phyloP scores from a whole-genome alignment of 441 rosid genomes.

The Bocquillonia castaneifolia region DNA sequence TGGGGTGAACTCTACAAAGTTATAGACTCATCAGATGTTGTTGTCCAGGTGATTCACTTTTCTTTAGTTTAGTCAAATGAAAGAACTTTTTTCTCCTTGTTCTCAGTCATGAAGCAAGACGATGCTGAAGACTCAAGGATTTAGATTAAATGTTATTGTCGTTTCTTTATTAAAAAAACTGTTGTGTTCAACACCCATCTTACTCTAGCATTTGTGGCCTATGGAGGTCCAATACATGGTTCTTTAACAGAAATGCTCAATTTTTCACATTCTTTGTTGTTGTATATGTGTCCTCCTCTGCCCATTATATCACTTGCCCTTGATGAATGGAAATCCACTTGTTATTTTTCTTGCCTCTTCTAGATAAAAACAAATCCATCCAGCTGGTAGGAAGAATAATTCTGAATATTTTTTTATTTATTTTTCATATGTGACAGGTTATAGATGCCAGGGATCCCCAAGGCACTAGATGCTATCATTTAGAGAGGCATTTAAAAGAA shows the following conservation, averaged over 20 bases:
- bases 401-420: neutral
- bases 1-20: constrained; percentile 99
- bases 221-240: neutral
- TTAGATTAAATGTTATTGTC: neutral
- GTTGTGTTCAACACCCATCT: neutral
- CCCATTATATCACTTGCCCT: neutral
- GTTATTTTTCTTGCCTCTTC: no score
- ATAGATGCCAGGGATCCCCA: constrained; percentile 97
- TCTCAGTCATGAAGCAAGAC: neutral
- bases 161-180: neutral
- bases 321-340: neutral
- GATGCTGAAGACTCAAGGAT: neutral
- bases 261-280: neutral
- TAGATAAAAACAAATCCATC: neutral
- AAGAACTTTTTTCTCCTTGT: neutral
- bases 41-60: constrained; percentile 76
- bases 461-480: constrained; percentile 85
- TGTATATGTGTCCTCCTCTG: neutral
- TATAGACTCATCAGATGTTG: constrained; percentile 89
- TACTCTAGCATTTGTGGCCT: neutral
- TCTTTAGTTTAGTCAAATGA: neutral
- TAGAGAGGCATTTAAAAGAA: constrained; percentile 87
- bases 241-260: neutral
- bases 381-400: neutral
- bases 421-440: constrained; percentile 41